Base-by-base conservation (phyloP, 805 yeast species). In the Teunomyces stri region DNA sequence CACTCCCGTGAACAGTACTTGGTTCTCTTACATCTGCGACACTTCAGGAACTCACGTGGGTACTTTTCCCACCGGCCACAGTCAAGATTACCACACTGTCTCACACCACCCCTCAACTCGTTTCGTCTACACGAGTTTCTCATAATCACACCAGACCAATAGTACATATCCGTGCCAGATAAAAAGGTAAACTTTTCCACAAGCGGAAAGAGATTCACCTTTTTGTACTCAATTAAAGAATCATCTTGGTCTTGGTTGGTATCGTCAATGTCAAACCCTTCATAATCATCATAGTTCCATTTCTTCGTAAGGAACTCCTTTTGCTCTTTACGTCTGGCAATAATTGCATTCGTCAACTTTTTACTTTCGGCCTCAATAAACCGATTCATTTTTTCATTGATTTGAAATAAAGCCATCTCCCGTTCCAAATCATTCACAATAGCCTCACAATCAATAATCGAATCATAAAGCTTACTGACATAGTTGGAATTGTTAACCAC, bases 121-220 rank as follows among this genome's bases (percentile, higher is more conserved):
- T 92, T 94, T 59, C 91, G 84, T 48, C 97, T 79, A 62, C 97
- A 92, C 1, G 96, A 90, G 65, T 94, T 94, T 46, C 98, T 76
- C 91, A 94, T 94, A 34, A 91, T 89, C n/a, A 92, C 96, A 3
- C 96, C 94, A 2, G 97, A 89, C 99, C 99, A 92, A 66, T 91
- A 90, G 55, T 87, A 85, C 74, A 90, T 82, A 55, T 91, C 97
- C 37, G 84, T 80, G 3, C 89, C 81, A 54, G 85, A 80, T 41
- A 75, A 69, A 45, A 78, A 74, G 0, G 98, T 92, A 62, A 89
- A 92, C 64, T 87, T 84, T 65, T 92, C 99, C 33, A 92, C 97
- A 54, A 92, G 68, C 7, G 96, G 96, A 69, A 94, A 92, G 22
- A 92, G 69, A 62, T 92, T 89, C 25, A 84, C 68, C 45, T 68